Base-by-base conservation (phyloP, 2,329 filamentous ascomycete genomes). In the Epichloe bromicola region DNA sequence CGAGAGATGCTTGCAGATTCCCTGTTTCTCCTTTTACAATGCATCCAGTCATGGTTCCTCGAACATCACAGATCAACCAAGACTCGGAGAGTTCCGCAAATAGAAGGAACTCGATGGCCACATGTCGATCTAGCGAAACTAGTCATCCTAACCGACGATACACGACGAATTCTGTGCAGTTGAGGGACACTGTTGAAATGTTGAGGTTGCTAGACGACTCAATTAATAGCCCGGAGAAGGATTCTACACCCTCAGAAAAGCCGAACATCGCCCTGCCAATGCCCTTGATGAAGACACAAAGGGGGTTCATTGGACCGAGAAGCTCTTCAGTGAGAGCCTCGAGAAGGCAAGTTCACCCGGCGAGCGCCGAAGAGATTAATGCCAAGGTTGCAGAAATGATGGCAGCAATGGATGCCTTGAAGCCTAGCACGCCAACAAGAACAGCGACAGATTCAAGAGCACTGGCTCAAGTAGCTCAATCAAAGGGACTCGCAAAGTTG, bases 321-420 rank as follows among this genome's bases (percentile, higher is more conserved):
- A 49, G 20, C 10, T 48, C 41, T 11, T 52, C 46, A 39, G 11
- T 43, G 14, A 45, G 20, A 15, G 39, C 36, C 36, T 5, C 30
- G 6, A 37, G 17, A 15, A 30, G 19, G 11, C n/a, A 44, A 38
- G 19, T 15, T 19, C 44, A 26, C 4, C 23, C 41, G 43, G 39
- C 45, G 10, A 53, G 52, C 19, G 51, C 60, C 14, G 58, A 62
- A 3, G 58, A 63, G 26, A 61, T 70, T 33, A 61, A 61, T 26
- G 51, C 61, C n/a, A 70, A 70, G 51, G 54, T 68, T 11, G 49
- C 51, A 4, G 62, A 62, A 12, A 70, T 70, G 67, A 55, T 70
- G 23, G 63, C 67, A 11, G 65, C 66, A 5, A 67, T 61, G 2
- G 53, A 66, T 36, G 58, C 60, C 12, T 55, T 69, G 5, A 70